Evolutionary conservation across 768 basidiomycete genomes (phyloP), one percentile per base, ranked within the genome.

Genomic region (Kwoniella europaea): DNA sequence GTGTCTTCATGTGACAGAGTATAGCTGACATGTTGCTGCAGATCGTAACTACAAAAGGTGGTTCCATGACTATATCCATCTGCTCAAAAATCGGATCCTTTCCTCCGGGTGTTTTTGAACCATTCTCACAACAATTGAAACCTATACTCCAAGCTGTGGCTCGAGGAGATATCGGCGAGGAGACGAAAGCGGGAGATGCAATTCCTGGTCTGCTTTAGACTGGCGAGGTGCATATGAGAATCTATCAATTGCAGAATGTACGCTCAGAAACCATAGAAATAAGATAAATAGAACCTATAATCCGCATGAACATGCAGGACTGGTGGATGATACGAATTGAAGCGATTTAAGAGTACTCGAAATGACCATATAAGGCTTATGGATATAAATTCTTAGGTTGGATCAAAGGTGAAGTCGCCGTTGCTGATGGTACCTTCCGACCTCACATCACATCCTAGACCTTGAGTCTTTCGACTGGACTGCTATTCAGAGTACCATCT

Each of bases 161-260:
- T 20, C 29, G 65, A 46, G 65, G 65, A 15, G 65, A 67, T n/a
- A 24, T 67, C 1, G n/a, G 44, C 43, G 65, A 67, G 65, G 57
- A 67, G 9, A 44, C 64, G 4, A 3, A 2, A 20, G 59, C 42
- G 13, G 59, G 59, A 43, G 59, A 44, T 43, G 13, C 59, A 2
- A 61, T 61, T 16, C 41, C 59, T 7, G 59, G 59, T 18, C 16
- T 50, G 46, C 13, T 15, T 13, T 50, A 50, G 18, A 50, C 6
- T 50, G 0, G n/a, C n/a, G n/a, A n/a, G 35, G 35, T 1, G 7
- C 35, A 35, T 35, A 35, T 6, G 35, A 35, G 0, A 9, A 35
- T 35, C 35, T 35, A 35, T 35, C 35, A 35, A 35, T 1, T 35
- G 35, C 35, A 35, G 35, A 1, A 7, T 35, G 35, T 35, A 35